Percentiles rank a stretch among this genome's conserved stretches.
phyloP scores from a whole-genome alignment of 2,329 filamentous ascomycete genomes.

The Beauveria scarabaeidicola region DNA sequence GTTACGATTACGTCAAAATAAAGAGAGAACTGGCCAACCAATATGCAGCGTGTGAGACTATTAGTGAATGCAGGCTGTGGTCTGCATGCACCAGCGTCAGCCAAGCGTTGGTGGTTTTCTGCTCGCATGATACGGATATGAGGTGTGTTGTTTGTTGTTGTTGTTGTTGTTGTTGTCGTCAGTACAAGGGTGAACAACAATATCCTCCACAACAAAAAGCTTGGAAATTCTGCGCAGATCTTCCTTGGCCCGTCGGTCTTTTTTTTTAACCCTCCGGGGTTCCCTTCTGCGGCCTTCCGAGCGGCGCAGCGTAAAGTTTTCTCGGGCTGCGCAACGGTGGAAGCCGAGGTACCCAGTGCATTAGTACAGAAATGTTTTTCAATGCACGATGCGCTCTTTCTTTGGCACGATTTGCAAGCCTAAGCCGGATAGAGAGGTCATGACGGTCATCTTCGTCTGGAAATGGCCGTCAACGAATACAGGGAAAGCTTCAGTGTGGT shows the following conservation, averaged over 20 bases:
- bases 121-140: not conserved
- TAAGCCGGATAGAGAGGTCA: not conserved
- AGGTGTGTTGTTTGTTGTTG: not conserved
- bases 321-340: not conserved
- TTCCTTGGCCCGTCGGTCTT: not conserved
- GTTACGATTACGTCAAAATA: not conserved
- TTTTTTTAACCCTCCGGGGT: not conserved
- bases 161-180: not conserved
- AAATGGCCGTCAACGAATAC: not conserved
- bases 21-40: not conserved
- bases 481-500: not conserved
- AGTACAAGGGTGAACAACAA: not conserved
- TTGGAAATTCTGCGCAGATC: not conserved
- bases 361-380: not conserved
- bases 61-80: not conserved
- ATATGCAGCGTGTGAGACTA: not conserved
- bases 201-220: not conserved
- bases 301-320: too few species aligned
- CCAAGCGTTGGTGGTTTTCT: not conserved
- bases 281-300: not conserved
- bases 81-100: not conserved
- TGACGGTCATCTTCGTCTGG: not conserved
- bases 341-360: not conserved
- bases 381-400: not conserved
- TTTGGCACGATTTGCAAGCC: not conserved